Conservation (phyloP, 805 yeast species). For the Komagataella phaffii region DNA sequence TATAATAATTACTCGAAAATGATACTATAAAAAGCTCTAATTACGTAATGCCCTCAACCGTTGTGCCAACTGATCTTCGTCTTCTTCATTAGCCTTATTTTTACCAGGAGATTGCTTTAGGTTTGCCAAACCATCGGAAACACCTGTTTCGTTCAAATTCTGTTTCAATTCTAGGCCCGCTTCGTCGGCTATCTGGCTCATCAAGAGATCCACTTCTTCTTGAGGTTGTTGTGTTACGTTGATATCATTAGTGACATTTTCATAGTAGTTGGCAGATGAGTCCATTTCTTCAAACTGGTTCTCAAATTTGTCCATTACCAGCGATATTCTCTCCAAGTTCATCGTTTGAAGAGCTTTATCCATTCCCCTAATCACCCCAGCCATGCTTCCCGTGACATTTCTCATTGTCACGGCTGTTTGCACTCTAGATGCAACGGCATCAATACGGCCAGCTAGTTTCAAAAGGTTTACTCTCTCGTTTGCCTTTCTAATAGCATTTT, state of each 20-base stretch:
- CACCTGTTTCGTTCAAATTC: slow-evolving; percentile 56
- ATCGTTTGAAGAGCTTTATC: slow-evolving; percentile 90
- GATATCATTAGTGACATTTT: slow-evolving; percentile 75
- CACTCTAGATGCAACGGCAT: slow-evolving; percentile 90
- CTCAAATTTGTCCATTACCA: slow-evolving; percentile 96
- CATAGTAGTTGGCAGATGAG: slow-evolving; percentile 87
- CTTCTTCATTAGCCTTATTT: slow-evolving; percentile 39
- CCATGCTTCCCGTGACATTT: slow-evolving; percentile 87
- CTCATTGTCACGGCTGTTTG: slow-evolving; percentile 98
- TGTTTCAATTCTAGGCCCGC: slow-evolving; percentile 92
- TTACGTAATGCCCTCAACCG: slow-evolving; percentile 74
- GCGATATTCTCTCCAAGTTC: slow-evolving; percentile 86
- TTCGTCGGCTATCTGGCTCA: slow-evolving; percentile 92
- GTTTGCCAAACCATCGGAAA: slow-evolving; percentile 26
- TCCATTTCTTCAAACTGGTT: slow-evolving; percentile 92
- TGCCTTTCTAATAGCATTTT: slow-evolving; percentile 85
- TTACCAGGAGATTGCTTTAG: slow-evolving; percentile 16
- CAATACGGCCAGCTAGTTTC: slow-evolving; percentile 78
- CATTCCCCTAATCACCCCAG: slow-evolving; percentile 88
- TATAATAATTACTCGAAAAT: neutral
- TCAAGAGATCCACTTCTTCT: slow-evolving; percentile 82
- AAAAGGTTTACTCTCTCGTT: slow-evolving; percentile 76
- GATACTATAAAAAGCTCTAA: slow-evolving; percentile 4
- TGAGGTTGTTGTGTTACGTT: slow-evolving; percentile 87
- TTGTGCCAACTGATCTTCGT: slow-evolving; percentile 81